Evolutionary conservation across 495 filamentous ascomycete genomes (phyloP), one percentile per base, ranked within the genome.

Genomic region (Penicillium flavigenum): DNA sequence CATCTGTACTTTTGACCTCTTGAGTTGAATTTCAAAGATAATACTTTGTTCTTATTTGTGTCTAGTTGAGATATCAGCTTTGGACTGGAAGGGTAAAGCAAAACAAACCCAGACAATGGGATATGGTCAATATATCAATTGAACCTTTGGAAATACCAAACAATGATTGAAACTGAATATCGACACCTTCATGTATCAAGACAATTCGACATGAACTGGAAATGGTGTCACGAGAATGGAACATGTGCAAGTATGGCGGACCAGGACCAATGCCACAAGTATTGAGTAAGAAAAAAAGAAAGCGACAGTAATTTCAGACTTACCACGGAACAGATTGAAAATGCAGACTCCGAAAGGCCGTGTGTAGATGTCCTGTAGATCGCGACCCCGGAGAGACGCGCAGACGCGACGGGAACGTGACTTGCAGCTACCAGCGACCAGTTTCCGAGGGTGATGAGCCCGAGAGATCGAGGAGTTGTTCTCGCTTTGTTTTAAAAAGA

Each of bases 401-500:
- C 66, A 66, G 59, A 64, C 63, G 66, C 64, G 63, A 63, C 59
- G 58, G 61, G 61, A 67, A 64, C 64, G 66, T 67, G 66, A 67
- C 47, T 52, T 51, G 55, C 45, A 43, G 29, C 29, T 20, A 9
- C 46, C 46, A 48, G 26, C 27, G 8, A 9, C 29, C 46, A 48
- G 26, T 9, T 17, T 39, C 49, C 24, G 7, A 32, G 6, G 52
- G 54, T 57, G 51, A 51, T 56, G 60, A 44, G 54, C 32, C 41
- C 29, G 41, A 34, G 14, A 20, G 17, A 4, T 14, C 2, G 24
- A 31, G 4, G 16, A 11, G 5, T 27, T 42, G 22, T 49, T 10
- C n/a, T 50, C 27, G 47, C 47, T 29, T 26, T 50, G 20, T 50
- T 34, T 38, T 24, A 43, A 47, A 7, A 19, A 48, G 5, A 20